phyloP scores from a whole-genome alignment of 2,329 filamentous ascomycete genomes.

The Gnomoniopsis sp. region DNA sequence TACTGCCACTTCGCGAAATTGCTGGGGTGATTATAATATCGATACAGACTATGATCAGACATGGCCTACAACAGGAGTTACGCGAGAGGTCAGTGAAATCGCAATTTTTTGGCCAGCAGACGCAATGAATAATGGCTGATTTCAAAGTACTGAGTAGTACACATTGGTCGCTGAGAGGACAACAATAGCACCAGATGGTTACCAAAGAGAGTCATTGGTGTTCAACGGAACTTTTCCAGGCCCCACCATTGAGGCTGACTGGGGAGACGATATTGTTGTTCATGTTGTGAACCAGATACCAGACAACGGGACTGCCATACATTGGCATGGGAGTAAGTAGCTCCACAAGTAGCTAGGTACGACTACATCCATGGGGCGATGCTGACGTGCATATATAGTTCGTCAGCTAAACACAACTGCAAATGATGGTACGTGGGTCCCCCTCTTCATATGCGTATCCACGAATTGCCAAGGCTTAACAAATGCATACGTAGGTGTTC shows the following conservation, averaged over 20 bases:
- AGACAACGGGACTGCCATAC: constrained; percentile 27
- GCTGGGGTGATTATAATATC: not conserved
- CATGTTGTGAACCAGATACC: constrained; percentile 22
- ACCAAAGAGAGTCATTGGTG: not conserved
- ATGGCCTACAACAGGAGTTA: not conserved
- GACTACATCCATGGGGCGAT: too few species aligned
- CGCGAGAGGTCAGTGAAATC: not conserved
- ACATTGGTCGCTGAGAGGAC: not conserved
- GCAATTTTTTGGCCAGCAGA: too few species aligned
- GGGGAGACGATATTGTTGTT: constrained; percentile 25
- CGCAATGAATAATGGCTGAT: too few species aligned
- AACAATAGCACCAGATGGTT: not conserved
- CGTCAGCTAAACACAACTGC: too few species aligned
- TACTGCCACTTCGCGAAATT: not conserved
- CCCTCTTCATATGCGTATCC: too few species aligned
- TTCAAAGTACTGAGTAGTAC: not conserved
- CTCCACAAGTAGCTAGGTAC: constrained; percentile 21
- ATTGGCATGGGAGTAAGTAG: constrained; percentile 33
- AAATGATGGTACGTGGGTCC: too few species aligned
- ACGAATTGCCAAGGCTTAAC: too few species aligned
- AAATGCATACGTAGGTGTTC: constrained; percentile 42
- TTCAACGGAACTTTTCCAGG: constrained; percentile 24
- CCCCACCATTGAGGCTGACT: constrained; percentile 24
- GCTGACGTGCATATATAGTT: too few species aligned
- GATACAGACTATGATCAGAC: not conserved